Evolutionary conservation across 371 early-diverging fungal genomes (phyloP).

Genomic region (Nematocida ausubeli): DNA sequence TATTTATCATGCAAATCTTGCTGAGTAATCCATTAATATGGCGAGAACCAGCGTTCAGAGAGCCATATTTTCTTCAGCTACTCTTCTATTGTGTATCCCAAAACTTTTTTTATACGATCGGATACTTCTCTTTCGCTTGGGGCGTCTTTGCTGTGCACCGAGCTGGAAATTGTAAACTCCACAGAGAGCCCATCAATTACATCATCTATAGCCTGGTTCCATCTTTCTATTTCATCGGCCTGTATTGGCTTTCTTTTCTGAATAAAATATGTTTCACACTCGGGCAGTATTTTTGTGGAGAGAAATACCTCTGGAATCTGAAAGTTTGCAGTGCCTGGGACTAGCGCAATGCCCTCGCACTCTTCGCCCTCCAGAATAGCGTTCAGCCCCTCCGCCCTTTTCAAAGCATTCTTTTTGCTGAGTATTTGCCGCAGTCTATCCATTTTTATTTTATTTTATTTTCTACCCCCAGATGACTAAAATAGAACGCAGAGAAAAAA

Average conservation of each 20-base stretch:
- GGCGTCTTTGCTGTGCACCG: neutral
- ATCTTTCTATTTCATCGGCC: constrained; percentile 6
- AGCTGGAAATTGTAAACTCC: neutral
- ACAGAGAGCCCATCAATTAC: constrained; percentile 40
- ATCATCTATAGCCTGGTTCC: constrained; percentile 49
- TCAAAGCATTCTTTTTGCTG: constrained; percentile 21
- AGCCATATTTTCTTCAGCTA: too few relatives aligned
- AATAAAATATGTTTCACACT: constrained; percentile 52
- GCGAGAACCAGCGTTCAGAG: too few relatives aligned
- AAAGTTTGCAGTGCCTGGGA: constrained; percentile 62
- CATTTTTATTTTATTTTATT: constrained; percentile 53
- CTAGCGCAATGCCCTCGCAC: constrained; percentile 29
- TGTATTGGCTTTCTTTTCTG: constrained; percentile 22
- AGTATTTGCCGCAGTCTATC: constrained; percentile 14
- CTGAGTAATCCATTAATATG: too few relatives aligned
- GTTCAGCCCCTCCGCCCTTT: constrained; percentile 30
- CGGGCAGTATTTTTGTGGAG: constrained; percentile 49
- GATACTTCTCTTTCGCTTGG: neutral
- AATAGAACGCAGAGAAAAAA: constrained; percentile 46
- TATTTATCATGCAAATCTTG: too few relatives aligned
- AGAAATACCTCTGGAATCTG: constrained; percentile 65
- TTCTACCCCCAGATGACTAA: constrained; percentile 51
- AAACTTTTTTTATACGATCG: neutral
- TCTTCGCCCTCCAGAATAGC: constrained; percentile 30
- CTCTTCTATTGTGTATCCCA: constrained; percentile 14